These are phyloP conservation scores for Aethionema arabicum DNA, from an alignment of 345 rosid genomes.

Conservation along the genomic window DNA sequence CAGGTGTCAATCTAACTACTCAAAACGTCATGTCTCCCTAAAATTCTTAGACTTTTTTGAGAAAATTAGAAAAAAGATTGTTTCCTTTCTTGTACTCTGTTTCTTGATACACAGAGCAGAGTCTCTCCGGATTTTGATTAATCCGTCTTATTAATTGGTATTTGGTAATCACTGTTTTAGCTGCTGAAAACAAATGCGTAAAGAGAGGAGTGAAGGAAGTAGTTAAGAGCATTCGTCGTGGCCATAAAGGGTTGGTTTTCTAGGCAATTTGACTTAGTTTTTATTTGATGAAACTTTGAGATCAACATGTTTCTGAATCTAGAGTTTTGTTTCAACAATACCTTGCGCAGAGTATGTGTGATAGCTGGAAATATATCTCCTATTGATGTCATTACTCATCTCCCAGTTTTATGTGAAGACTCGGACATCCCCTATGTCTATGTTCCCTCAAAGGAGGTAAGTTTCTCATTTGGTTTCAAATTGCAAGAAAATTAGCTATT, in stretches of 20 bases:
- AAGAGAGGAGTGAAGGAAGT: constrained; percentile 96
- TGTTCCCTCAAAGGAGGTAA: constrained; percentile 80
- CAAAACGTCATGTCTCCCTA: neutral
- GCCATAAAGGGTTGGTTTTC: constrained; percentile 64
- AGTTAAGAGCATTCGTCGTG: constrained; percentile 79
- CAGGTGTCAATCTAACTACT: constrained; percentile 42
- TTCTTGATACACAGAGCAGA: too few species aligned
- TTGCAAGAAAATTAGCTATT: neutral
- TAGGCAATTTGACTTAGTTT: neutral
- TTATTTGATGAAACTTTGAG: neutral
- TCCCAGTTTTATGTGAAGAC: constrained; percentile 82
- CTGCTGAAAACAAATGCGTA: constrained; percentile 80
- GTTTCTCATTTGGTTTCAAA: constrained; percentile 20
- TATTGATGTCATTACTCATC: constrained; percentile 85
- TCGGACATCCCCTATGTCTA: constrained; percentile 73
- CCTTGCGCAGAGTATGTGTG: constrained; percentile 67
- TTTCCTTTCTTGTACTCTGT: too few species aligned
- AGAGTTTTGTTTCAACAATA: neutral
- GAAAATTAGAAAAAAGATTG: too few species aligned
- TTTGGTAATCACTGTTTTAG: constrained; percentile 36
- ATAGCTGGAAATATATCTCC: constrained; percentile 93
- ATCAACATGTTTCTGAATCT: neutral
- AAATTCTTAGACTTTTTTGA: constrained; percentile 1
- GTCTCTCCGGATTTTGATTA: neutral
- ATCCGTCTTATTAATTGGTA: neutral